Conservation (phyloP, 768 basidiomycete genomes). For the Calvatia gigantea region DNA sequence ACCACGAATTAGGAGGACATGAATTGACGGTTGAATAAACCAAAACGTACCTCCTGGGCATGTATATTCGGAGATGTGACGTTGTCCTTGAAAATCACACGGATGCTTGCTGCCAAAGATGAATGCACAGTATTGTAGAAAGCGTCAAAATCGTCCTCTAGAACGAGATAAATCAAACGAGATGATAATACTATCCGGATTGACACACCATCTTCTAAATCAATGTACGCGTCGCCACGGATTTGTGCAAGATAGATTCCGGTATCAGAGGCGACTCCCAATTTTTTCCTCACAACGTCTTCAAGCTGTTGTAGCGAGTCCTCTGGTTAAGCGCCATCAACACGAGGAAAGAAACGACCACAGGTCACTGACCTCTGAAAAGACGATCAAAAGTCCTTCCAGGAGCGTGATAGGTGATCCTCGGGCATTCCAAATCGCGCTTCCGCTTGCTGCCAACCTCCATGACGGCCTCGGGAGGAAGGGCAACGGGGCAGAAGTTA, state of each 20-base stretch:
- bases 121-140: slow-evolving; percentile 48
- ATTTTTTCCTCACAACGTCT: slow-evolving; percentile 56
- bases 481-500: slow-evolving; percentile 8
- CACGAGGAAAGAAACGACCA: background rate
- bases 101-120: slow-evolving; percentile 29
- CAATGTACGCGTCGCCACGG: slow-evolving; percentile 48
- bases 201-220: slow-evolving; percentile 72
- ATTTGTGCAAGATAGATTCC: slow-evolving; percentile 45
- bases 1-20: background rate
- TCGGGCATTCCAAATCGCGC: slow-evolving; percentile 35
- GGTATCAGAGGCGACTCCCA: slow-evolving; percentile 41
- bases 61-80: background rate
- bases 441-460: slow-evolving; percentile 39
- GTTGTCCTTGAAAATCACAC: slow-evolving; percentile 30
- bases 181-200: slow-evolving; percentile 2
- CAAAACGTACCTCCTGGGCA: background rate
- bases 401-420: slow-evolving; percentile 42
- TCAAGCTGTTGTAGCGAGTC: slow-evolving; percentile 56
- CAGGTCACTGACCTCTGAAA: slow-evolving; percentile 40
- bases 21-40: background rate
- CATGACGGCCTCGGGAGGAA: slow-evolving; percentile 22
- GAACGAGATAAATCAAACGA: slow-evolving; percentile 2
- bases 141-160: slow-evolving; percentile 81
- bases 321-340: slow-evolving; percentile 36
- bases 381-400: slow-evolving; percentile 48